phyloP scores from a whole-genome alignment of 2,329 filamentous ascomycete species.

The Hawksworthiomyces lignivorus region DNA sequence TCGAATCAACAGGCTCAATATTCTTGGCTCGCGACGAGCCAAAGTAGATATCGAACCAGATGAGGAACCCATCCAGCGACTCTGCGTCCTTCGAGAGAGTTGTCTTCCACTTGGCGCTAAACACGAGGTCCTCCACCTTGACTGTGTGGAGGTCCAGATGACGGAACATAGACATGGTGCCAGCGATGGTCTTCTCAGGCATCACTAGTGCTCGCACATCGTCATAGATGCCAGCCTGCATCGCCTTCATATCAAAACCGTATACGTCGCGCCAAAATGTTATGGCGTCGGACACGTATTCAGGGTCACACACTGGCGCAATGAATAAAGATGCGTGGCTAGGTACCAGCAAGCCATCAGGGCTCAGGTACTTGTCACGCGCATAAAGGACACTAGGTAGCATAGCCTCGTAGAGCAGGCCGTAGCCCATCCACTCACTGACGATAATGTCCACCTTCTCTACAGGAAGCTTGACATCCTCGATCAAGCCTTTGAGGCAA shows the following conservation, averaged over 20 bases:
- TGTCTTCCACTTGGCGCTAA: slow-evolving; percentile 60
- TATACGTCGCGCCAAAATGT: slow-evolving; percentile 89
- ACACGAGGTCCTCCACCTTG: slow-evolving; percentile 64
- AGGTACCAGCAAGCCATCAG: slow-evolving; percentile 76
- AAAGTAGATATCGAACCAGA: slow-evolving; percentile 96
- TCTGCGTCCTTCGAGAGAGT: slow-evolving; percentile 55
- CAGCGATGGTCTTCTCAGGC: slow-evolving; percentile 52
- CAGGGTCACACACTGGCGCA: slow-evolving; percentile 69
- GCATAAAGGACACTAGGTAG: slow-evolving; percentile 86
- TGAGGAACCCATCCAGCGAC: slow-evolving; percentile 73
- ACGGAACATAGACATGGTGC: slow-evolving; percentile 57
- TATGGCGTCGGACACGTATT: slow-evolving; percentile 70
- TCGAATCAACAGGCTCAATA: slow-evolving; percentile 42
- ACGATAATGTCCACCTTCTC: slow-evolving; percentile 87
- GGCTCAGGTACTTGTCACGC: slow-evolving; percentile 74
- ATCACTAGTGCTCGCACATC: slow-evolving; percentile 74
- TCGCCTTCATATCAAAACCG: slow-evolving; percentile 87
- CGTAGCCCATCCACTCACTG: slow-evolving; percentile 98
- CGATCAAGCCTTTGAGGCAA: slow-evolving; percentile 76
- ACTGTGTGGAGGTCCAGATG: slow-evolving; percentile 70
- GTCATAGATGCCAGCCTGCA: slow-evolving; percentile 75
- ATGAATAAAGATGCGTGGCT: slow-evolving; percentile 78
- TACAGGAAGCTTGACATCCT: slow-evolving; percentile 74
- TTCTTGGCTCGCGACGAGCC: slow-evolving; percentile 50
- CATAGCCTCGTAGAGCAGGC: slow-evolving; percentile 91